Evolutionary conservation across 768 basidiomycete genomes (phyloP).

Genomic region (Hydnum rufescens): DNA sequence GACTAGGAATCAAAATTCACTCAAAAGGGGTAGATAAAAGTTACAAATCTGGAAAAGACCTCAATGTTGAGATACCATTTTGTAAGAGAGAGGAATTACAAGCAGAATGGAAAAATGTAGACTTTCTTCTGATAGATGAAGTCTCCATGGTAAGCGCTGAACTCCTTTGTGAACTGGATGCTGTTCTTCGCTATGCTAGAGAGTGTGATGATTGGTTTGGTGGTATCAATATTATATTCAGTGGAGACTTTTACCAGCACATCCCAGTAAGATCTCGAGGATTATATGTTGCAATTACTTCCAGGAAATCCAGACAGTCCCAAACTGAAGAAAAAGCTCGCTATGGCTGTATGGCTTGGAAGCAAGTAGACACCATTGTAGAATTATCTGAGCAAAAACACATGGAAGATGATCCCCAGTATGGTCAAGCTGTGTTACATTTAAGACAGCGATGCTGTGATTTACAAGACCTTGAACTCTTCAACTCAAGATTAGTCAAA

Average conservation of each 20-base stretch:
- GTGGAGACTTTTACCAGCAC: no score
- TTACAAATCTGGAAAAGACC: no score
- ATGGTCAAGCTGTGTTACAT: no score
- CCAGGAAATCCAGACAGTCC: background rate
- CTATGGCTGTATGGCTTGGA: background rate
- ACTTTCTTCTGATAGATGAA: slow-evolving; percentile 8
- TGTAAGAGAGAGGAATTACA: background rate
- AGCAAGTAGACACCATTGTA: background rate
- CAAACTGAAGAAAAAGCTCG: background rate
- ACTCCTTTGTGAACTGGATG: no score
- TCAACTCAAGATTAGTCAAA: background rate
- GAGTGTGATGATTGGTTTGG: no score
- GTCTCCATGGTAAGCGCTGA: slow-evolving; percentile 5
- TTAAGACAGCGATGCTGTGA: background rate
- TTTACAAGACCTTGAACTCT: background rate
- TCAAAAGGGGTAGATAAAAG: background rate
- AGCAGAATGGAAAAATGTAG: slow-evolving; percentile 7
- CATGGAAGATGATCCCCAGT: background rate
- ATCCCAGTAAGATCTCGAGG: background rate
- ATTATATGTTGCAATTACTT: background rate
- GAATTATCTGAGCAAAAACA: background rate
- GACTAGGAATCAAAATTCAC: no score
- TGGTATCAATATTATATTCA: no score
- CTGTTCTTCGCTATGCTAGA: slow-evolving; percentile 1
- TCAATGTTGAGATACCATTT: background rate